Evolutionary conservation across 805 yeast genomes (phyloP).

Genomic region (Candida sanyiensis): DNA sequence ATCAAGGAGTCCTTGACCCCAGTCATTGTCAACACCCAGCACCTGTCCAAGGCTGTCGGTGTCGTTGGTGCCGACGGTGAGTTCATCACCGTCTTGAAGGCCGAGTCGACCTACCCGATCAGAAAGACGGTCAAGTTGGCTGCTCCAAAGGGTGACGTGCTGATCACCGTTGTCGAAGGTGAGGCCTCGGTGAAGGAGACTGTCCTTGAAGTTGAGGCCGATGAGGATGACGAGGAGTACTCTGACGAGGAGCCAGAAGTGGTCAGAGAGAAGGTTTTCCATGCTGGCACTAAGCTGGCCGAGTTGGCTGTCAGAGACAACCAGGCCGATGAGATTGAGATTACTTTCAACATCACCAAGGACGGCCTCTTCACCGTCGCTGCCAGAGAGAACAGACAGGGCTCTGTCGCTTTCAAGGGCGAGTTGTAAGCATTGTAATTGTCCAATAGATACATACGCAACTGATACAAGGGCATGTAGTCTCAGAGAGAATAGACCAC

Average conservation of each 20-base stretch:
- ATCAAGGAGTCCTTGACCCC: conserved; percentile 76
- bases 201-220: conserved; percentile 58
- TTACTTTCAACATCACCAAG: conserved; percentile 47
- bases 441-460: too few species aligned
- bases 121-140: conserved; percentile 65
- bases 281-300: conserved; percentile 70
- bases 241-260: conserved; percentile 89
- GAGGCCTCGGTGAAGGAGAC: conserved; percentile 79
- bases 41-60: conserved; percentile 79
- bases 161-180: conserved; percentile 78
- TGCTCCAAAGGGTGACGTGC: conserved; percentile 54
- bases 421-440: too few species aligned
- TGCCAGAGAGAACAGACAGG: conserved; percentile 59
- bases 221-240: conserved; percentile 47
- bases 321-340: conserved; percentile 63
- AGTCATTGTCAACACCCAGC: conserved; percentile 82
- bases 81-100: conserved; percentile 67
- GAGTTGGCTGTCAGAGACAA: conserved; percentile 71
- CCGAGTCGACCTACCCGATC: conserved; percentile 88
- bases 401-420: conserved; percentile 51
- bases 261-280: conserved; percentile 65
- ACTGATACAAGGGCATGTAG: too few species aligned
- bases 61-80: conserved; percentile 65
- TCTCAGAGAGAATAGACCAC: too few species aligned
- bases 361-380: conserved; percentile 54